These are phyloP conservation scores for Lagenaria siceraria DNA, from an alignment of 306 rosid species.

Conservation along the genomic window DNA sequence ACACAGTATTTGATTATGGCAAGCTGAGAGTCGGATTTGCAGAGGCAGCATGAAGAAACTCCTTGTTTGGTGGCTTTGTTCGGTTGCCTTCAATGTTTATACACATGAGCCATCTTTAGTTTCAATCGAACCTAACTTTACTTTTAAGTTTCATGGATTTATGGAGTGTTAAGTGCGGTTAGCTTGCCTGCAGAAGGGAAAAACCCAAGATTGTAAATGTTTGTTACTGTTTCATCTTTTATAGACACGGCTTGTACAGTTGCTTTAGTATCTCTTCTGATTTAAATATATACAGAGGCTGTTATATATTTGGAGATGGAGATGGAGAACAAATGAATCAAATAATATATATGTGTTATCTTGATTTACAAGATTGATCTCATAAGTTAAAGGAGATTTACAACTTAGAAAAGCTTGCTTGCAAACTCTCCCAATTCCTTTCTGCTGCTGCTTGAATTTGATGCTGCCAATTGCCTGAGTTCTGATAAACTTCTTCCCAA, in stretches of 20 bases:
- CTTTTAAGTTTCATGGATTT: background rate
- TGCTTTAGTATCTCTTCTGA: background rate
- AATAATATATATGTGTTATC: background rate
- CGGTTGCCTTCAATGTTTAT: background rate
- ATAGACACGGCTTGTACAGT: background rate
- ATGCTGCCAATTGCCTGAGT: slow-evolving; percentile 33
- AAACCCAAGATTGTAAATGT: background rate
- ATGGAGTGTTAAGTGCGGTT: background rate
- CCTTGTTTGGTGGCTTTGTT: background rate
- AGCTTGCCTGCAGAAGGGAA: background rate
- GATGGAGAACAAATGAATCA: background rate
- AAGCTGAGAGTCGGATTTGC: slow-evolving; percentile 75
- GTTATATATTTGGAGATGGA: background rate
- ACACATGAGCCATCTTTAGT: background rate
- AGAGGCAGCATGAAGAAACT: slow-evolving; percentile 45
- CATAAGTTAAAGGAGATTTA: no score
- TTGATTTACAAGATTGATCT: background rate
- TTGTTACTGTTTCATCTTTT: background rate
- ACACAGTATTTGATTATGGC: slow-evolving; percentile 78
- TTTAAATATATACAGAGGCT: background rate
- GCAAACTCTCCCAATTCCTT: slow-evolving; percentile 33
- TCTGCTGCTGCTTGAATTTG: slow-evolving; percentile 5
- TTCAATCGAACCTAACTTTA: background rate
- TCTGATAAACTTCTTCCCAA: slow-evolving; percentile 54
- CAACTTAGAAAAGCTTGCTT: slow-evolving; percentile 48